Evolutionary conservation across 2,329 filamentous ascomycete genomes (phyloP).

Genomic region (Neofusicoccum sp.): DNA sequence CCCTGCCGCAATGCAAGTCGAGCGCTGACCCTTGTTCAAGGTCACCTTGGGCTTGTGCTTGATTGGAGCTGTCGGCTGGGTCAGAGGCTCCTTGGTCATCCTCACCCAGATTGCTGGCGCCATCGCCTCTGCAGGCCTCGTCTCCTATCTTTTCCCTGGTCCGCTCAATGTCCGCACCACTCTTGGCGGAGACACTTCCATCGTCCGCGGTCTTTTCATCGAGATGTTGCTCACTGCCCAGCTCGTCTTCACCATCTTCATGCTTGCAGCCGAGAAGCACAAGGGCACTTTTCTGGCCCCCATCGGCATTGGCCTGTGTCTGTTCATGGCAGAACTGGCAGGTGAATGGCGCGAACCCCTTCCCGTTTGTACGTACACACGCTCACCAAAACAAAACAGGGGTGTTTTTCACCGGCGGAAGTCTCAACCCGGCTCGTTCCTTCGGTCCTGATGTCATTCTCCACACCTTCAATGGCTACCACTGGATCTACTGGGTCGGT

Average conservation of each 20-base stretch:
- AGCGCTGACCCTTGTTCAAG: conserved; percentile 24
- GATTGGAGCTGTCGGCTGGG: conserved; percentile 51
- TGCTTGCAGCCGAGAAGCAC: conserved; percentile 47
- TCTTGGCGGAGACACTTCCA: conserved; percentile 45
- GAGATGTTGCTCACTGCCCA: conserved; percentile 55
- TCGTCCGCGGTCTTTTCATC: conserved; percentile 51
- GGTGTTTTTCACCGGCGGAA: conserved; percentile 51
- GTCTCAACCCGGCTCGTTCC: conserved; percentile 53
- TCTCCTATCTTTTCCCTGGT: conserved; percentile 49
- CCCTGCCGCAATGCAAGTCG: not conserved
- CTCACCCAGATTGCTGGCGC: conserved; percentile 49
- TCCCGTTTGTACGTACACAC: too few species aligned
- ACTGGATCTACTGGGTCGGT: conserved; percentile 58
- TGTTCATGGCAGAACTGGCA: conserved; percentile 51
- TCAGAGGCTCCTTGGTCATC: conserved; percentile 47
- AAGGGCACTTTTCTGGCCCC: conserved; percentile 44
- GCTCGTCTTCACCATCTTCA: conserved; percentile 54
- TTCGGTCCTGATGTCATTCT: conserved; percentile 53
- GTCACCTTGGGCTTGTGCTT: conserved; percentile 53
- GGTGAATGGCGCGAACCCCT: conserved; percentile 29
- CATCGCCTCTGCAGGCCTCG: conserved; percentile 49
- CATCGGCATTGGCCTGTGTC: conserved; percentile 47
- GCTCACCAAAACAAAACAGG: conserved; percentile 28
- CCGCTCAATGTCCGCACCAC: conserved; percentile 49
- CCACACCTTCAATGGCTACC: conserved; percentile 45